A percentile compares a stretch with the other conserved stretches of the same genome.
Evolutionary conservation across 371 early-diverging fungal genomes (phyloP).

Genomic region (Apophysomyces ossiformis): DNA sequence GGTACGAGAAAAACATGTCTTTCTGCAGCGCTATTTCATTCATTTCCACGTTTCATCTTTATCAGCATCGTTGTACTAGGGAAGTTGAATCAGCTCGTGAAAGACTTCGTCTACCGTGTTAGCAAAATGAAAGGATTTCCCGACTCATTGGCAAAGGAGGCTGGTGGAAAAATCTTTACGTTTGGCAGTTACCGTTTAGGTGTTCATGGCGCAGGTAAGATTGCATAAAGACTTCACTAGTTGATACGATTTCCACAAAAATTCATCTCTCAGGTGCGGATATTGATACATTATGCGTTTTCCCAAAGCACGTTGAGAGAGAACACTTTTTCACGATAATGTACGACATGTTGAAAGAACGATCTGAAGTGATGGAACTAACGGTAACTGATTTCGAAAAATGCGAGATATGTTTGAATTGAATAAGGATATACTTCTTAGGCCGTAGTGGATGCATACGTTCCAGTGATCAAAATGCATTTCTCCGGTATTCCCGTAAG

Average conservation of each 20-base stretch:
- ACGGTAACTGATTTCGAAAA: conserved; percentile 56
- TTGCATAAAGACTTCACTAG: not conserved
- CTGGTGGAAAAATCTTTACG: conserved; percentile 98
- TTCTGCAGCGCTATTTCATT: not conserved
- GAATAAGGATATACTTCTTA: conserved; percentile 14
- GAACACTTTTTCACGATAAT: conserved; percentile 97
- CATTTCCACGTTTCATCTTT: conserved; percentile 4
- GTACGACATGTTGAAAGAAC: conserved; percentile 82
- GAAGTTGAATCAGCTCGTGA: conserved; percentile 84
- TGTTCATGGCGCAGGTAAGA: conserved; percentile 90
- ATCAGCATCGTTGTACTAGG: conserved; percentile 86
- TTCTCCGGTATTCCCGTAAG: conserved; percentile 89
- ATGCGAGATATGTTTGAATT: not conserved
- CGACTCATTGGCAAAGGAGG: conserved; percentile 82
- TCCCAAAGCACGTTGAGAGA: conserved; percentile 91
- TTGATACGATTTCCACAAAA: not conserved
- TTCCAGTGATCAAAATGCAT: conserved; percentile 97
- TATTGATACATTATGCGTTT: conserved; percentile 99
- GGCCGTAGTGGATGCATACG: conserved; percentile 94
- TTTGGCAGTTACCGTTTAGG: conserved; percentile 99
- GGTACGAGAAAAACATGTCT: conserved; percentile 22
- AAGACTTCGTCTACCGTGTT: conserved; percentile 87
- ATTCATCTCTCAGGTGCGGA: conserved; percentile 78
- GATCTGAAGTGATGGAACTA: conserved; percentile 89
- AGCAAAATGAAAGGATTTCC: conserved; percentile 71